Base-by-base conservation (phyloP, 2,329 filamentous ascomycete species). In the Acrocalymma vagum region DNA sequence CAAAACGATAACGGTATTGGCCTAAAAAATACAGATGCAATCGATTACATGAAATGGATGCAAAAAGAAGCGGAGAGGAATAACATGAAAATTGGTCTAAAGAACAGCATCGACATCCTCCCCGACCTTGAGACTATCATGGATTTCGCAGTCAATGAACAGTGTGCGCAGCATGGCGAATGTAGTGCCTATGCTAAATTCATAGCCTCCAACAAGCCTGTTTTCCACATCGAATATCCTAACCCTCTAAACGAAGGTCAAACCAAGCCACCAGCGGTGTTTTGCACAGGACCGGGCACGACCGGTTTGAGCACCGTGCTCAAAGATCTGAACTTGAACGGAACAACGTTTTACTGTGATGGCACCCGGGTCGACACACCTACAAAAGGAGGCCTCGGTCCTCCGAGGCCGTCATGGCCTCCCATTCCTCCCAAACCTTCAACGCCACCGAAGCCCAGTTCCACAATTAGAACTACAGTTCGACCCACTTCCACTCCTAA, bases 251-350 rank as follows among this genome's bases (percentile, higher is more conserved):
- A 72, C 42, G 64, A 71, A 5, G 25, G 35, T 4, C 44, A 49
- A 10, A 48, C 46, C 4, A 59, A 51, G 10, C n/a, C n/a, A n/a
- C n/a, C n/a, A n/a, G 73, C 73, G 3, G 48, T 60, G 2, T 75
- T 69, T 5, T 73, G 77, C 2, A 63, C 69, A 1, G 70, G 71
- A 1, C 84, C 86, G 50, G 76, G 72, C 5, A 72, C 76, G 0
- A 58, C 69, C 2, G 71, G 71, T 2, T 85, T 86, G 59, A 86
- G 82, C 45, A 86, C 79, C 5, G 72, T 86, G 8, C 73, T 87
- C 43, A 87, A 87, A 72, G 79, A 80, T 52, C 78, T 84, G 73
- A 62, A 78, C 26, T 65, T 87, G 33, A 78, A 85, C 45, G 79
- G 79, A 1, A 84, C 79, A 75, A 76, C 82, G 5, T 65, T 81